These are phyloP conservation scores for Dipteronia sinensis DNA, from an alignment of 345 rosid species.

Conservation along the genomic window DNA sequence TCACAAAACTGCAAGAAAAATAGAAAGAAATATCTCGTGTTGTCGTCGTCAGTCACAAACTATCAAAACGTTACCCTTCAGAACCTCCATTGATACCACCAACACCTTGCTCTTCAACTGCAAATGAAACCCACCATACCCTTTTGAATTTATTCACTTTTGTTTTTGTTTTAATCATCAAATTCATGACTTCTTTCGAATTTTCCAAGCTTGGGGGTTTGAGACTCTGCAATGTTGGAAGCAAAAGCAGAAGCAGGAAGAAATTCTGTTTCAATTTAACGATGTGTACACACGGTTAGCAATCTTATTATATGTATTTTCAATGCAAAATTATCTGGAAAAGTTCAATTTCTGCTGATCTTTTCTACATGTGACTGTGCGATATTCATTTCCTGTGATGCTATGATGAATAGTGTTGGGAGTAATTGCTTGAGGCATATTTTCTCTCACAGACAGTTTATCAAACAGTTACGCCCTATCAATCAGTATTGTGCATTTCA, in stretches of 20 bases:
- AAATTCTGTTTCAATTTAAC: neutral
- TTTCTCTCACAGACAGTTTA: constrained; percentile 5
- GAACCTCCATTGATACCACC: constrained; percentile 30
- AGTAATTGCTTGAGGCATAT: neutral
- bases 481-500: too few relatives aligned
- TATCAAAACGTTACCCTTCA: constrained; percentile 6
- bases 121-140: constrained; percentile 20
- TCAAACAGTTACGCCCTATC: neutral
- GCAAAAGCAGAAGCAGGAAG: constrained; percentile 3
- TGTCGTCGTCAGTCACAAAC: neutral
- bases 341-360: neutral
- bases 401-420: neutral
- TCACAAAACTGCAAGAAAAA: too few relatives aligned
- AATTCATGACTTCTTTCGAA: constrained; percentile 40
- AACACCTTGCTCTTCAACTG: constrained; percentile 10
- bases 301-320: too few relatives aligned
- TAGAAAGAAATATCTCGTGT: too few relatives aligned
- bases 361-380: too few relatives aligned
- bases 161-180: neutral
- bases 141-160: neutral
- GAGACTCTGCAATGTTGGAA: neutral
- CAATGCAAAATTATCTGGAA: too few relatives aligned
- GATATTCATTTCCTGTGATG: too few relatives aligned
- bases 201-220: neutral
- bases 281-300: constrained; percentile 42